Evolutionary conservation across 2,329 filamentous ascomycete genomes (phyloP), one percentile per base, ranked within the genome.

Genomic region (Talaromyces islandicus): DNA sequence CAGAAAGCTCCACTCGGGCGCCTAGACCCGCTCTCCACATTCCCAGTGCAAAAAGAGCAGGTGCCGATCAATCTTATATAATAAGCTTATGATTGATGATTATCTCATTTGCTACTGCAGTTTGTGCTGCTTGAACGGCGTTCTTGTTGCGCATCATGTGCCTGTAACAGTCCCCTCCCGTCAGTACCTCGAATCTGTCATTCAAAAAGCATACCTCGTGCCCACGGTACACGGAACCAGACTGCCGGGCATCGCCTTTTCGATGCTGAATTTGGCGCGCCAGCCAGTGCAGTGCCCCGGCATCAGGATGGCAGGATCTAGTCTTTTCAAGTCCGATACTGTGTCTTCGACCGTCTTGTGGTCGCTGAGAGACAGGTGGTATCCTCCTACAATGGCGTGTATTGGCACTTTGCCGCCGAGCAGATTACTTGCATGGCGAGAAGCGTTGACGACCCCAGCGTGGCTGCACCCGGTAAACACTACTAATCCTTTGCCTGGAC

Each of bases 391-490:
- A 1, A 84, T 73, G 2, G 80, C 80, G 64, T 83, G 76, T 2
- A 84, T 68, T 0, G 78, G 78, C 3, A 71, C 66, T 1, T 69
- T 65, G 3, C 68, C 67, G 1, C 69, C 71, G 1, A 72, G 64
- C 2, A 80, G 69, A 1, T 77, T 69, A 0, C 79, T 46, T 0
- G 81, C 80, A 65, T 83, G 77, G 46, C 73, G 75, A 1, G 76
- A 71, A 2, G 78, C 75, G 64, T 85, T 85, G 57, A 84, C 77
- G 7, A 84, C 78, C 0, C 82, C 82, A 0, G 81, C 80, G 60
- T 85, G 82, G 63, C 79, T 81, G 70, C 82, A 85, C 11, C 81
- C 82, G 0, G 81, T 83, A 65, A 85, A 82, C 21, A 84, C 72
- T 1, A 85, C 78, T 2, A 84, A 73, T 0, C 82, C 82, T 62